Evolutionary conservation across 2,329 filamentous ascomycete species (phyloP), one percentile per base, ranked within the genome.

Genomic region (Fusarium palustre): DNA sequence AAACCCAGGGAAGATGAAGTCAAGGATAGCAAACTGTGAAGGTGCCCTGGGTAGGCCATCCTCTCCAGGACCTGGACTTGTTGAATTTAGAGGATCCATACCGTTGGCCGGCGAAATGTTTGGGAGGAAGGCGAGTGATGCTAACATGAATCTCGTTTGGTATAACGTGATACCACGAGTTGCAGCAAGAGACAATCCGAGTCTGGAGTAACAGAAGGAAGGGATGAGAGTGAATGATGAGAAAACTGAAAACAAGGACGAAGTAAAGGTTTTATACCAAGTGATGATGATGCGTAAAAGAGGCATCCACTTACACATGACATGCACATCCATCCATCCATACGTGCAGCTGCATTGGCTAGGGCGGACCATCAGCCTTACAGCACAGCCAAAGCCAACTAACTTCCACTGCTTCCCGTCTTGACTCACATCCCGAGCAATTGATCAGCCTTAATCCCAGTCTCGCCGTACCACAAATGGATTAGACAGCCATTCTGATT

Each of bases 1-100:
- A 76, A 91, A 90, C 20, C 90, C 89, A 0, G 90, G 90, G 70
- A 92, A 86, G 76, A 92, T 84, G 66, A 85, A 83, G 74, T 92
- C 89, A 33, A 92, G 80, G 16, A 88, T 76, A 54, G 76, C 82
- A 39, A 83, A 80, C 67, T 83, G 82, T 10, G 82, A 76, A 25
- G 76, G 61, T 3, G 65, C 66, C 24, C 36, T 45, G n/a, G 59
- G 42, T 22, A 45, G 36, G 16, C 36, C 34, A 49, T 47, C 54
- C 24, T 55, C 58, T 31, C 59, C 58, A 16, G 56, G 62, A 36
- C 59, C 57, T 11, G 55, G 56, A 47, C 58, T 58, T 12, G 71
- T 66, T 42, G 70, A 58, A 61, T 74, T 74, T 49, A 65, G 43
- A 30, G 63, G 45, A 52, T 76, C 74, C 75, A 77, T 77, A 46